Percentiles rank a stretch among this genome's conserved stretches.
phyloP scores from a whole-genome alignment of 331 rosid genomes.

The Acacia concinna region DNA sequence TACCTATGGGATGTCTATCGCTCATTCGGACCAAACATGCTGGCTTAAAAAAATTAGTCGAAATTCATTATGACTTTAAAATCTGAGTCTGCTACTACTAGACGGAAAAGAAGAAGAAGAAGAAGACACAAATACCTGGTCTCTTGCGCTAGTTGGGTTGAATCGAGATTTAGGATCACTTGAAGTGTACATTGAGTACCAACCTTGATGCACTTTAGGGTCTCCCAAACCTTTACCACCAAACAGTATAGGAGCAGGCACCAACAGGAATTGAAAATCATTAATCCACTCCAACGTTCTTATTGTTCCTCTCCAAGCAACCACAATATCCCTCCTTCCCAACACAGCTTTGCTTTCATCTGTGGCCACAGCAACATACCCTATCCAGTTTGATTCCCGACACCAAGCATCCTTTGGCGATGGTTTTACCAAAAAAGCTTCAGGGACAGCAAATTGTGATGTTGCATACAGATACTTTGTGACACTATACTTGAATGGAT shows the following conservation, averaged over 20 bases:
- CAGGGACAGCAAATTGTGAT: conserved; percentile 42
- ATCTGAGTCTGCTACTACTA: too few relatives aligned
- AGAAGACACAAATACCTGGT: conserved; percentile 33
- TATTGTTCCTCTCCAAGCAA: conserved; percentile 68
- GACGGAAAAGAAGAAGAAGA: too few relatives aligned
- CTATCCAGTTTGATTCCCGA: conserved; percentile 68
- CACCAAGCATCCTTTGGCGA: conserved; percentile 36
- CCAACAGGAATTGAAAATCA: conserved; percentile 42
- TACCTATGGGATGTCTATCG: too few relatives aligned
- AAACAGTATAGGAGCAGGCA: conserved; percentile 39
- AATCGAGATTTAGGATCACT: conserved; percentile 44
- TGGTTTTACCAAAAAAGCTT: conserved; percentile 49
- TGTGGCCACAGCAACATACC: conserved; percentile 58
- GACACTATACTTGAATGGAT: conserved; percentile 44
- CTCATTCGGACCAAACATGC: too few relatives aligned
- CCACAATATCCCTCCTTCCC: conserved; percentile 64
- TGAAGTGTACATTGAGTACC: conserved; percentile 56
- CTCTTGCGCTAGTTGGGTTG: conserved; percentile 49
- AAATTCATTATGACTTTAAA: too few relatives aligned
- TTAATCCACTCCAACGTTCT: conserved; percentile 53
- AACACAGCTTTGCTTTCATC: conserved; percentile 50
- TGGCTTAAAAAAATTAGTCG: too few relatives aligned
- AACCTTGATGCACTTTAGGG: conserved; percentile 58
- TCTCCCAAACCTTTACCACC: conserved; percentile 19
- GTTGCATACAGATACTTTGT: conserved; percentile 61